These are phyloP conservation scores for Chalara sp. DNA, from an alignment of 2,329 filamentous ascomycete species.

Conservation along the genomic window DNA sequence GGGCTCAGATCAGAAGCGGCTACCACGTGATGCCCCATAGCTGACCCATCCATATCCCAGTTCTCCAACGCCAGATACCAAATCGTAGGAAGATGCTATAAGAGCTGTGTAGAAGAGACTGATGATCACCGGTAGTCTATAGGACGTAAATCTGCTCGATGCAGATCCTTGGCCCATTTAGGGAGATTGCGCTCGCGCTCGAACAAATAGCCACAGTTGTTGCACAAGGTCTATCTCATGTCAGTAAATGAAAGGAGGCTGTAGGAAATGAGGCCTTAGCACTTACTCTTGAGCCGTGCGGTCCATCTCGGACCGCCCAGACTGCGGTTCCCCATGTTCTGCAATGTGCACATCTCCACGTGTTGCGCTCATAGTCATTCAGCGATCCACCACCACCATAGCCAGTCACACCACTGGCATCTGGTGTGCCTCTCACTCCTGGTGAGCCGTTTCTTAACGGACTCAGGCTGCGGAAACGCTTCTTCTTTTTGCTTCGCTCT, in stretches of 20 bases:
- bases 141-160: constrained; percentile 32
- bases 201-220: constrained; percentile 85
- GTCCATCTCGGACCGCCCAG: constrained; percentile 92
- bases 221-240: constrained; percentile 62
- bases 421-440: constrained; percentile 72
- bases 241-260: constrained; percentile 16
- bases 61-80: not conserved
- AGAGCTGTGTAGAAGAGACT: not conserved
- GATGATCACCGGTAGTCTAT: constrained; percentile 23
- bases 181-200: constrained; percentile 76
- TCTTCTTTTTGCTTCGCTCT: constrained; percentile 92
- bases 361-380: constrained; percentile 69
- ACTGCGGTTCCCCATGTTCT: constrained; percentile 81
- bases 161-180: constrained; percentile 66
- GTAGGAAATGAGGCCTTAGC: not conserved
- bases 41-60: not conserved
- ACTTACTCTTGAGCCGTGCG: constrained; percentile 73
- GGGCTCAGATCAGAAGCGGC: too few species aligned
- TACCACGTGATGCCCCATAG: not conserved
- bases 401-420: constrained; percentile 67
- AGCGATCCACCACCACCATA: constrained; percentile 52
- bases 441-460: constrained; percentile 63
- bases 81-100: not conserved
- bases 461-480: constrained; percentile 81
- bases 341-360: constrained; percentile 87